Base-by-base conservation (phyloP, 2,329 filamentous ascomycete species). In the Aspergillus nomiae region DNA sequence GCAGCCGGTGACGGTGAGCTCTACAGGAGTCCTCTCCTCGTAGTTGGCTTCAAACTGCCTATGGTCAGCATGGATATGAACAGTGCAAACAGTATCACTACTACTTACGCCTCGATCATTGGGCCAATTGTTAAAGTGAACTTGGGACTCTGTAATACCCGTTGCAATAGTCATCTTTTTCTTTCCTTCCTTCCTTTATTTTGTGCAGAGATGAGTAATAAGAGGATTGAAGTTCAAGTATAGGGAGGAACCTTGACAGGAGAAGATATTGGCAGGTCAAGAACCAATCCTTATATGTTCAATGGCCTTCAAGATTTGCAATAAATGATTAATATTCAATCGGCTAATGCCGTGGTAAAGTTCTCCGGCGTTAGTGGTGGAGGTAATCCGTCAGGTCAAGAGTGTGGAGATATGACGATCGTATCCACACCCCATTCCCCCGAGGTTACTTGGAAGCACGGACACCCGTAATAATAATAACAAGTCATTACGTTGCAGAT, bases 1-100 rank as follows among this genome's bases (percentile, higher is more conserved):
- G 0, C 76, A 75, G 12, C 92, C 92, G 43, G 80, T 82, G 6
- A 94, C 83, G 0, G 72, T 70, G 14, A 94, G 83, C 56, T 88
- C 81, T 4, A 93, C 79, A 0, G 91, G 90, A 0, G 85, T 84
- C 4, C 83, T 84, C 66, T 91, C 85, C 69, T 92, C 89, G 14
- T 86, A 86, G 48, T 89, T 81, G 21, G 84, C 86, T 61, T 91
- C 85, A 70, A 92, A 92, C 89, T 92, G 50, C 32, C 28, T 61
- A 67, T 43, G 30, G 64, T 54, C 69, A 68, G 62, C 48, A 30
- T 30, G 16, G 2, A 50, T 9, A 19, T 41, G 8, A 43, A 30
- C 7, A 8, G 19, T 10, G 34, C 32, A 19, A 59, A 55, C 16
- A 10, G 28, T 10, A 8, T 11, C 14, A 55, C 36, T 34, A 41